Conservation (phyloP, 352 stramenopile species). For the Halophytophthora batemanensis region DNA sequence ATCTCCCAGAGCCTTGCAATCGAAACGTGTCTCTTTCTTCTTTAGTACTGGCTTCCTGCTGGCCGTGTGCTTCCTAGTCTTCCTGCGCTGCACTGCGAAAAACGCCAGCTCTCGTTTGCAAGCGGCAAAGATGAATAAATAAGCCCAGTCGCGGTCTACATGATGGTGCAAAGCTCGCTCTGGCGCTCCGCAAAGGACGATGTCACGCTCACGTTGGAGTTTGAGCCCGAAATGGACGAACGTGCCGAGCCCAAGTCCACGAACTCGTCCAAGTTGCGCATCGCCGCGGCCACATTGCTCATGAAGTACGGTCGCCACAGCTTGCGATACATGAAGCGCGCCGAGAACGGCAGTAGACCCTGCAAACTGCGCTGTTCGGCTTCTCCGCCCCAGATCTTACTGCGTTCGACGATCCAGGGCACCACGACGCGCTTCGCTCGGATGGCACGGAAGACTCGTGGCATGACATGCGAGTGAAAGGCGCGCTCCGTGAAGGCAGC, state of each 20-base stretch:
- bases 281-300: constrained; percentile 68
- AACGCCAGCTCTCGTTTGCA: too few relatives aligned
- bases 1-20: too few relatives aligned
- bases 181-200: constrained; percentile 31
- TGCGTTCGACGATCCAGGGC: constrained; percentile 82
- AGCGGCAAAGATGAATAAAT: too few relatives aligned
- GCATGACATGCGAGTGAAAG: constrained; percentile 75
- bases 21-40: too few relatives aligned
- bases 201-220: constrained; percentile 13
- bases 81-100: too few relatives aligned
- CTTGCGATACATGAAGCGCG: constrained; percentile 80
- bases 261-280: constrained; percentile 83
- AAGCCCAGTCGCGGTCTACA: constrained; percentile 18
- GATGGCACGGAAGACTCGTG: constrained; percentile 70
- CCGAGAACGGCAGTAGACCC: constrained; percentile 69
- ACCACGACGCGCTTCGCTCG: constrained; percentile 79
- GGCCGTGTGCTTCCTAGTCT: too few relatives aligned
- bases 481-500: constrained; percentile 67
- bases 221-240: constrained; percentile 6
- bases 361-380: constrained; percentile 65
- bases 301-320: constrained; percentile 84
- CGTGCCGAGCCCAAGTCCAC: constrained; percentile 12
- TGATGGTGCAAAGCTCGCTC: constrained; percentile 34
- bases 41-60: too few relatives aligned
- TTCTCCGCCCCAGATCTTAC: constrained; percentile 80